Evolutionary conservation across 2,329 filamentous ascomycete genomes (phyloP).

Genomic region (Alternaria dauci): DNA sequence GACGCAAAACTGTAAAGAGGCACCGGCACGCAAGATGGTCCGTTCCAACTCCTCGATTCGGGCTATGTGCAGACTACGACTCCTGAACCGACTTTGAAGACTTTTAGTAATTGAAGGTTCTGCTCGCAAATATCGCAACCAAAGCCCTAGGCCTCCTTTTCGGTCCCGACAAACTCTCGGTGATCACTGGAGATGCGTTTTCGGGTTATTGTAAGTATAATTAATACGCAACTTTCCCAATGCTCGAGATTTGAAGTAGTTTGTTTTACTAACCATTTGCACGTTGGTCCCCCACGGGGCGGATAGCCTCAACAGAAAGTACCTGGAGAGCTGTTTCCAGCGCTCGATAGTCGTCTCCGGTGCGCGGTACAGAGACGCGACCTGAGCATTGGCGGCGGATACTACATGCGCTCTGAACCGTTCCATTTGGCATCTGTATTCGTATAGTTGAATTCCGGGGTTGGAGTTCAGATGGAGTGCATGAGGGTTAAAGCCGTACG

Average conservation of each 20-base stretch:
- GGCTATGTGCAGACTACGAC: not conserved
- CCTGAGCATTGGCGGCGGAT: conserved; percentile 19
- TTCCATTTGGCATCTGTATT: conserved; percentile 18
- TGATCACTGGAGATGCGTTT: conserved; percentile 48
- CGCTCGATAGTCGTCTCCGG: conserved; percentile 32
- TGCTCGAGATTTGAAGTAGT: not conserved
- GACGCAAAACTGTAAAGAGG: not conserved
- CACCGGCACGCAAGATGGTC: not conserved
- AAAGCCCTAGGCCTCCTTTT: conserved; percentile 47
- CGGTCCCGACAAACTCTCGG: conserved; percentile 43
- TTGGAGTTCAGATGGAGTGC: not conserved
- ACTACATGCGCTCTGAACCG: conserved; percentile 27
- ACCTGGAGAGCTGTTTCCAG: conserved; percentile 50
- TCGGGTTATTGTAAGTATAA: conserved; percentile 32
- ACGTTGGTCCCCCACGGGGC: conserved; percentile 46
- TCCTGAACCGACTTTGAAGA: conserved; percentile 18
- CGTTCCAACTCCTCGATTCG: not conserved
- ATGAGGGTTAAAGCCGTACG: not conserved
- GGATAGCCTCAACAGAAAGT: conserved; percentile 42
- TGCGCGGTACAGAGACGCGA: conserved; percentile 26
- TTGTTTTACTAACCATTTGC: conserved; percentile 27
- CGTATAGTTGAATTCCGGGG: not conserved
- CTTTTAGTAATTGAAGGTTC: conserved; percentile 38
- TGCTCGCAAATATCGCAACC: conserved; percentile 54
- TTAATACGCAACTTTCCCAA: not conserved